Evolutionary conservation across 768 basidiomycete genomes (phyloP), one percentile per base, ranked within the genome.

Genomic region (Pseudohyphozyma bogoriensis): DNA sequence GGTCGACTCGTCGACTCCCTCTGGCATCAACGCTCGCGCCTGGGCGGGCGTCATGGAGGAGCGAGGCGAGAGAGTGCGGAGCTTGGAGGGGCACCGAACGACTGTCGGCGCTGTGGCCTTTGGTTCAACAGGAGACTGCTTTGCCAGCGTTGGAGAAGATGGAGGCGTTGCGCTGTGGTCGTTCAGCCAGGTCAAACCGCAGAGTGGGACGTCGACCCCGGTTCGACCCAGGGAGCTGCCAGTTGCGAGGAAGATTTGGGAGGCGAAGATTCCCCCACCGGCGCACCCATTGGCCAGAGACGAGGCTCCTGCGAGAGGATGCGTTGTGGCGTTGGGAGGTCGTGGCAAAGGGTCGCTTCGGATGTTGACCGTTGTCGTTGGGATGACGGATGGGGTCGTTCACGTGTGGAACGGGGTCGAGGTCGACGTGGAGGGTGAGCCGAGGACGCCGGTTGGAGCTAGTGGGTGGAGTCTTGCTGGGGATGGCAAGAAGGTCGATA

Each of bases 321-420:
- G 47, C n/a, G 29, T 6, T 35, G 36, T 62, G 16, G 64, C 64
- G 28, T 51, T 66, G n/a, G 64, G 64, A 22, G 54, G 59, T 56
- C 4, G 57, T 0, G 24, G 59, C 44, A 49, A 59, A 10, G 42
- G 51, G 5, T 60, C 58, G 11, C n/a, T n/a, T n/a, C 39, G 60
- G 18, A 35, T 11, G 11, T 54, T 45, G 33, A 45, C 40, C 7
- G 0, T 66, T 1, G 64, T 55, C 4, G 52, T 66, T 22, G 64
- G 64, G 22, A 40, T 58, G 55, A 59, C 57, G 26, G 58, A 62
- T 20, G 64, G 64, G 8, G 56, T 50, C n/a, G 36, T 51, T 2
- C 33, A 59, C 31, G 55, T 66, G 9, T 66, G 58, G 58, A 16
- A 33, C 0, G 37, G 9, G 1, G 10, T 62, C 12, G 45, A 56